These are phyloP conservation scores for Coprinellus micaceus DNA, from an alignment of 768 basidiomycete species.

Conservation along the genomic window DNA sequence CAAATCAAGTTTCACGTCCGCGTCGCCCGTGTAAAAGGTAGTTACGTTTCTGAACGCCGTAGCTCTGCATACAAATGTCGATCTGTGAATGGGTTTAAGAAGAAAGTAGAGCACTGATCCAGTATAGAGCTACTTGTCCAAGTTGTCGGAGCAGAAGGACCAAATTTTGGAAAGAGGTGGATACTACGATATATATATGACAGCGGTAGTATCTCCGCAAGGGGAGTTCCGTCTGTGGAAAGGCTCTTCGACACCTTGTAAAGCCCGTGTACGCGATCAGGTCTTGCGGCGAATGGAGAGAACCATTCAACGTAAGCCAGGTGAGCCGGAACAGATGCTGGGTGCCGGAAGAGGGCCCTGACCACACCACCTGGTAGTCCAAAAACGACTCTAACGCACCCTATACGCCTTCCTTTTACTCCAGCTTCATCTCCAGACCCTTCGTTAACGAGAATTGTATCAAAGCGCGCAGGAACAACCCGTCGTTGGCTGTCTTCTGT, in stretches of 20 bases:
- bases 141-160: slow-evolving; percentile 19
- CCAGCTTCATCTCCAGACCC: slow-evolving; percentile 1
- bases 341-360: not conserved
- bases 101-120: slow-evolving; percentile 26
- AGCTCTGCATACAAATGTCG: slow-evolving; percentile 21
- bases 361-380: slow-evolving; percentile 1
- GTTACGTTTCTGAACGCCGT: too few relatives aligned
- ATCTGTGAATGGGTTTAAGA: slow-evolving; percentile 26
- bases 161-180: slow-evolving; percentile 32
- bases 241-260: slow-evolving; percentile 20
- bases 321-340: not conserved
- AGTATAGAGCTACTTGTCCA: slow-evolving; percentile 33
- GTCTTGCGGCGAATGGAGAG: slow-evolving; percentile 10
- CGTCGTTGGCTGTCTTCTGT: slow-evolving; percentile 10
- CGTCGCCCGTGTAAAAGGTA: too few relatives aligned
- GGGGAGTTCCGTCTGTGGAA: not conserved
- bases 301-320: slow-evolving; percentile 21
- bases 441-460: slow-evolving; percentile 20
- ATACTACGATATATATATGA: slow-evolving; percentile 19
- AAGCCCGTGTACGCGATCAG: slow-evolving; percentile 18
- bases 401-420: slow-evolving; percentile 9
- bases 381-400: slow-evolving; percentile 13
- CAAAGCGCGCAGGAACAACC: slow-evolving; percentile 26
- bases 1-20: too few relatives aligned
- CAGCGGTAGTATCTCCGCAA: slow-evolving; percentile 23